Evolutionary conservation across 2,329 filamentous ascomycete genomes (phyloP).

Genomic region (Ciborinia camelliae): DNA sequence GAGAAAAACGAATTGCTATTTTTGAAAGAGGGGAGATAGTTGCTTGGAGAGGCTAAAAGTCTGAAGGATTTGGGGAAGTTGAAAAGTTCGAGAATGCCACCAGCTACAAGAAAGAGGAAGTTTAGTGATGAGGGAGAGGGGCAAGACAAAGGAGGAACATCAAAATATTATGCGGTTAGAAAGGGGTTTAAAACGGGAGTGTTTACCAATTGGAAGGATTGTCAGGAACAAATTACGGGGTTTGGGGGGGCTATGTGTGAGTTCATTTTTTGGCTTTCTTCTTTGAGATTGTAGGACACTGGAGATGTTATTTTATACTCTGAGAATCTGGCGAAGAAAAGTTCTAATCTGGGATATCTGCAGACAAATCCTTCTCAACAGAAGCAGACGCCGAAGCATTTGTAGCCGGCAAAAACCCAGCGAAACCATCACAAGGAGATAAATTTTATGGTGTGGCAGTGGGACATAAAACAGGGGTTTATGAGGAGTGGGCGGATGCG

Average conservation of each 20-base stretch:
- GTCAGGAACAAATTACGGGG: conserved; percentile 57
- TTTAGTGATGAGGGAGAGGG: conserved; percentile 20
- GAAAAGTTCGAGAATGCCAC: conserved; percentile 19
- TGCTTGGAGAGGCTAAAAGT: neutral
- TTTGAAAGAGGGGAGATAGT: neutral
- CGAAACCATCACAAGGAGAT: conserved; percentile 34
- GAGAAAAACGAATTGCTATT: neutral
- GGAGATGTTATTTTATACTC: neutral
- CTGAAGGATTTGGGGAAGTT: neutral
- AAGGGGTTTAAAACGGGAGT: conserved; percentile 56
- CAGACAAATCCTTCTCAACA: conserved; percentile 77
- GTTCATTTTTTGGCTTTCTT: conserved; percentile 41
- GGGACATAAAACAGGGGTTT: conserved; percentile 57
- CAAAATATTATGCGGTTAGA: conserved; percentile 58
- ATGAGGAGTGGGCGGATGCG: conserved; percentile 64
- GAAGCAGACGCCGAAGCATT: conserved; percentile 76
- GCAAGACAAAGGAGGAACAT: neutral
- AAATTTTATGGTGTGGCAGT: conserved; percentile 61
- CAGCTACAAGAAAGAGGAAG: conserved; percentile 33
- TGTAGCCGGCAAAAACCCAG: conserved; percentile 55
- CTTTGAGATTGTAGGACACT: neutral
- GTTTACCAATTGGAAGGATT: conserved; percentile 60
- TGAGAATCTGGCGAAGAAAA: conserved; percentile 3
- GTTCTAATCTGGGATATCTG: neutral
- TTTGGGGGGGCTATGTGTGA: conserved; percentile 65